Base-by-base conservation (phyloP, 768 basidiomycete genomes). In the Leucogyrophana mollusca region DNA sequence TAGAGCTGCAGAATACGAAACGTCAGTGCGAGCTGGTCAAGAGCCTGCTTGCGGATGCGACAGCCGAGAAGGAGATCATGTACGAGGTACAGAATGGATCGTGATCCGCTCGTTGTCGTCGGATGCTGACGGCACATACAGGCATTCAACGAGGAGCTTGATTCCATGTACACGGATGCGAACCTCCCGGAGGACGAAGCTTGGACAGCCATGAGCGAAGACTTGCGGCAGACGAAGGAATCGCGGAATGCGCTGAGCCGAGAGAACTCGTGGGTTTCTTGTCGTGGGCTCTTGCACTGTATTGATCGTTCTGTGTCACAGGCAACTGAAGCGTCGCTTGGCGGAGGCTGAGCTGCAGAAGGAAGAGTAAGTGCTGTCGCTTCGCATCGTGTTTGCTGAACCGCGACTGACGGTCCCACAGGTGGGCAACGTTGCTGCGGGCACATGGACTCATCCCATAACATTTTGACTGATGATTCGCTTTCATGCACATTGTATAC, bases 131-230 rank as follows among this genome's bases (percentile, higher is more conserved):
- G n/a, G 24, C 41, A 35, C 41, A 34, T 33, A 2, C 51, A 94
- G 92, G 88, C 90, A 3, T 94, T 96, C 70, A 95, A 96, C 62
- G 91, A 93, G 60, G 93, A 95, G 62, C 75, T 96, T 24, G 92
- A 94, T 53, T 82, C 79, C 14, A 90, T 95, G 89, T 95, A 84
- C 66, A 85, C 87, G 41, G 90, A 94, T 48, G 80, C 79, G 21
- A 79, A 86, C 49, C 78, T 94, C 40, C 90, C 93, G 9, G 82
- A 83, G 17, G 81, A 85, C 39, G 89, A 93, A 56, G 90, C 91
- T 2, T 94, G 87, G 82, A 61, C 69, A n/a, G 85, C 85, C 1
- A 76, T 95, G 74, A 77, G 81, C 21, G 69, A 70, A 34, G 90
- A 94, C 60, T 70, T 94, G 42, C 74, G 79, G 52, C 63, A 76